Percentiles rank a stretch among this genome's conserved stretches.
These are phyloP conservation scores for Clonostachys chloroleuca DNA, from an alignment of 2,329 filamentous ascomycete genomes.

Conservation along the genomic window DNA sequence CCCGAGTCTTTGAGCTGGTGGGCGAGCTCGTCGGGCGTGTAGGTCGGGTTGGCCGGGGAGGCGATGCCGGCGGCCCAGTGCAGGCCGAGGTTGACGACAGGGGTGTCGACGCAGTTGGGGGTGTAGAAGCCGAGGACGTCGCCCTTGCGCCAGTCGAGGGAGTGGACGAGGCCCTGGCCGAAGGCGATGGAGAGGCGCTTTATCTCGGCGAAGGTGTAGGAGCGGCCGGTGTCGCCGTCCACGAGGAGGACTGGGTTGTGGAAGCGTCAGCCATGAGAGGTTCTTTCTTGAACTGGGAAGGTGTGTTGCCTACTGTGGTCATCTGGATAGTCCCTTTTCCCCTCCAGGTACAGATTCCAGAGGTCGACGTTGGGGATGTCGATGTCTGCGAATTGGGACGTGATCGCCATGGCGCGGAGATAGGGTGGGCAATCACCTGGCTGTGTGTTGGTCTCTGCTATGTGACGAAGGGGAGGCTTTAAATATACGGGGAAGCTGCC, in stretches of 20 bases:
- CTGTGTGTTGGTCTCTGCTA: too few relatives aligned
- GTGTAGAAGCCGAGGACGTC: conserved; percentile 81
- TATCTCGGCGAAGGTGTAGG: conserved; percentile 68
- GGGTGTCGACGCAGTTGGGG: conserved; percentile 82
- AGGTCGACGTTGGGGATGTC: conserved; percentile 72
- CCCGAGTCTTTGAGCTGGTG: conserved; percentile 78
- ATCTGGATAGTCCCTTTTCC: conserved; percentile 63
- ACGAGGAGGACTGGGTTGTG: conserved; percentile 63
- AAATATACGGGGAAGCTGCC: too few relatives aligned
- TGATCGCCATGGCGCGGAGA: conserved; percentile 57
- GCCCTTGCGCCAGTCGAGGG: conserved; percentile 75
- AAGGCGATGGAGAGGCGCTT: conserved; percentile 67
- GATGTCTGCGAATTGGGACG: conserved; percentile 60
- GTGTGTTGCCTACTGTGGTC: conserved; percentile 57
- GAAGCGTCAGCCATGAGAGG: background rate
- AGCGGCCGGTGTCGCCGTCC: conserved; percentile 64
- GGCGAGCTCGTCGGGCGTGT: conserved; percentile 77
- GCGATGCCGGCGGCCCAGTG: conserved; percentile 80
- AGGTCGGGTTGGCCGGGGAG: conserved; percentile 85
- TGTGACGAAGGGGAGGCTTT: too few relatives aligned
- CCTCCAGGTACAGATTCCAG: conserved; percentile 75
- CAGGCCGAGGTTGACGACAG: conserved; percentile 70
- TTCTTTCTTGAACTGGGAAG: background rate
- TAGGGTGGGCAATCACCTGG: too few relatives aligned
- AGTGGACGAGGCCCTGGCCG: conserved; percentile 70